These are phyloP conservation scores for Aspergillus bertholletiae DNA, from an alignment of 495 filamentous ascomycete species.

Conservation along the genomic window DNA sequence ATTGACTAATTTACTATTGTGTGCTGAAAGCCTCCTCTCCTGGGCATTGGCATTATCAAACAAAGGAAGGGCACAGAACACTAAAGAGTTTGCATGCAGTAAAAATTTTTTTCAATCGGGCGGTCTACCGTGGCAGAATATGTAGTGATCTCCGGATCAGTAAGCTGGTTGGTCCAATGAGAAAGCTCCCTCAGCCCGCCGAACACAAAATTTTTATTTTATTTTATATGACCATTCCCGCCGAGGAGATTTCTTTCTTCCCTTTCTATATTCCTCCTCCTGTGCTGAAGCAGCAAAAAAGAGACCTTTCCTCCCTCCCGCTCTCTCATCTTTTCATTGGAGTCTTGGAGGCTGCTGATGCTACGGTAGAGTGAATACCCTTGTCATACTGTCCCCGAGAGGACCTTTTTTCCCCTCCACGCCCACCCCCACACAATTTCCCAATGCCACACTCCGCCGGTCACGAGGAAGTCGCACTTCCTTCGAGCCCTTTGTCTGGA, in stretches of 20 bases:
- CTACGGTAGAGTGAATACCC: constrained; percentile 41
- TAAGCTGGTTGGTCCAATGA: constrained; percentile 25
- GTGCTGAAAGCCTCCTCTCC: no score
- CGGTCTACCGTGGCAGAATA: constrained; percentile 20
- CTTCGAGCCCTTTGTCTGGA: constrained; percentile 34
- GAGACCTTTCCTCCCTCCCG: constrained; percentile 16
- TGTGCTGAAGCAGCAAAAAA: constrained; percentile 27
- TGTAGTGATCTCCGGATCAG: constrained; percentile 19
- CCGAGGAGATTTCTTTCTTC: constrained; percentile 12
- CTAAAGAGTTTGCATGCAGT: background rate
- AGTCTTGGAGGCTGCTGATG: constrained; percentile 39
- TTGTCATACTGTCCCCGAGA: constrained; percentile 39
- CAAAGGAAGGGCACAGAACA: constrained; percentile 5
- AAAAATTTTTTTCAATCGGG: constrained; percentile 12
- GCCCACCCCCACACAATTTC: constrained; percentile 17
- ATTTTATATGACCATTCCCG: constrained; percentile 17
- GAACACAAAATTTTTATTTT: constrained; percentile 29
- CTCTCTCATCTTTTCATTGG: constrained; percentile 11
- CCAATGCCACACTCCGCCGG: constrained; percentile 29
- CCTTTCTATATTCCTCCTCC: constrained; percentile 25
- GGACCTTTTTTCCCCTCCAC: constrained; percentile 34
- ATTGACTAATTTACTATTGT: no score
- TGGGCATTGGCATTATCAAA: background rate
- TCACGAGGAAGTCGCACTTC: constrained; percentile 31
- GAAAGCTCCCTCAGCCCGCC: constrained; percentile 19